Conservation (phyloP, 768 basidiomycete genomes). For the Boletellus emodensis region DNA sequence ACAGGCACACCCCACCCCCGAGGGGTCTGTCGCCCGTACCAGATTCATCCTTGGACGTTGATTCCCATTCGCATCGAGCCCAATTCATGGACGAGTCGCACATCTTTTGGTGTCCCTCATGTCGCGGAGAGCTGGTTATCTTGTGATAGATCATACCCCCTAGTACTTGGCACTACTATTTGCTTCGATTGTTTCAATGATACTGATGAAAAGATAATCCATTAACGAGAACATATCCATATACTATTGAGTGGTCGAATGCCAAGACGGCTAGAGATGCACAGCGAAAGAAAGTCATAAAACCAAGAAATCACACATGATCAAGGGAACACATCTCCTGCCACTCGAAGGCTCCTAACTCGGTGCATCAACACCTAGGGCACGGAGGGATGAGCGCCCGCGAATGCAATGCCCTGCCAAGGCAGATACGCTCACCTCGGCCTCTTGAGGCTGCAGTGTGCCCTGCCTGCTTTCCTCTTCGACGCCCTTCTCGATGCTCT, state of each 20-base stretch:
- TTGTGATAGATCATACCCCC: constrained; percentile 32
- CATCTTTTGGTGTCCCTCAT: constrained; percentile 86
- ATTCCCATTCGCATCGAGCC: constrained; percentile 37
- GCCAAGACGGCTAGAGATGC: constrained; percentile 6
- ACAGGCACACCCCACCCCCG: constrained; percentile 47
- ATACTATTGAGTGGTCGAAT: constrained; percentile 3
- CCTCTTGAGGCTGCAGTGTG: constrained; percentile 61
- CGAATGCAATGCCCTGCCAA: not conserved
- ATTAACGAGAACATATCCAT: constrained; percentile 19
- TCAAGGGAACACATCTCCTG: constrained; percentile 14
- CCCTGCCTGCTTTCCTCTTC: constrained; percentile 66
- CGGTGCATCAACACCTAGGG: constrained; percentile 46
- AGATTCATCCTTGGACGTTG: constrained; percentile 19
- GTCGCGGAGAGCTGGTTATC: constrained; percentile 77
- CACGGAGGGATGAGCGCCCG: constrained; percentile 5
- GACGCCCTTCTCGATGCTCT: constrained; percentile 74
- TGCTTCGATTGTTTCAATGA: not conserved
- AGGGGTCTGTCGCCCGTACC: constrained; percentile 55
- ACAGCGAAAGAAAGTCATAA: not conserved
- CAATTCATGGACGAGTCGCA: constrained; percentile 87
- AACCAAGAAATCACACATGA: constrained; percentile 6
- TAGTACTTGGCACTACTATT: not conserved
- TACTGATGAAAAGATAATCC: constrained; percentile 13
- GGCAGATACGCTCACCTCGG: constrained; percentile 50
- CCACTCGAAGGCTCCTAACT: constrained; percentile 28